Evolutionary conservation across 2,329 filamentous ascomycete genomes (phyloP), one percentile per base, ranked within the genome.

Genomic region (Botrytis fragariae): DNA sequence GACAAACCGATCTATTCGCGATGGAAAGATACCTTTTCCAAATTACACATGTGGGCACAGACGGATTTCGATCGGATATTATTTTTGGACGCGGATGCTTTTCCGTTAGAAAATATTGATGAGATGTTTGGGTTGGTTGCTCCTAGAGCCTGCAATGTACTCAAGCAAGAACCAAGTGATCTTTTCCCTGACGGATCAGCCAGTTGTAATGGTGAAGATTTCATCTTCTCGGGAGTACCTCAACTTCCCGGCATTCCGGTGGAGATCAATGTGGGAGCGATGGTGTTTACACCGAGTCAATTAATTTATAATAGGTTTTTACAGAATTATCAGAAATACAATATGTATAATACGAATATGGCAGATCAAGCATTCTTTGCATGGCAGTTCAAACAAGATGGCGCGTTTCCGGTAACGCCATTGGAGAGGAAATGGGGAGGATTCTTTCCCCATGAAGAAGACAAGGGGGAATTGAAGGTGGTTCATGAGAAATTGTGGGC

Each of bases 21-120:
- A 39, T 76, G 75, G 75, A 72, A 65, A 45, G 75, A 76, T 44
- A 73, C 72, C 3, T 71, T 76, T 22, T 75, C 75, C 4, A 76
- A 76, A 65, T 61, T 76, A 16, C 69, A 76, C 42, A 59, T 76
- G 42, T 76, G 75, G 75, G 74, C 69, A 4, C 71, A 74, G 22
- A 68, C 71, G 1, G 75, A 76, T 48, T 76, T 73, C 63, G 45
- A 74, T 29, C 54, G 73, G 7, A 60, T 75, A 7, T 32, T 73
- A 0, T 75, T 75, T 22, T 29, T 76, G 1, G 74, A 75, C 25
- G 72, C 74, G 5, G 75, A 76, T 61, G 75, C 75, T 7, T 76
- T 76, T 39, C 75, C 75, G 1, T 42, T 76, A 8, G 54, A 42
- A 20, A 76, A 76, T 35, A 70, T 74, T 37, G 75, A 76, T 29